Base-by-base conservation (phyloP, 805 yeast species). In the Maudiozyma barnettii region DNA sequence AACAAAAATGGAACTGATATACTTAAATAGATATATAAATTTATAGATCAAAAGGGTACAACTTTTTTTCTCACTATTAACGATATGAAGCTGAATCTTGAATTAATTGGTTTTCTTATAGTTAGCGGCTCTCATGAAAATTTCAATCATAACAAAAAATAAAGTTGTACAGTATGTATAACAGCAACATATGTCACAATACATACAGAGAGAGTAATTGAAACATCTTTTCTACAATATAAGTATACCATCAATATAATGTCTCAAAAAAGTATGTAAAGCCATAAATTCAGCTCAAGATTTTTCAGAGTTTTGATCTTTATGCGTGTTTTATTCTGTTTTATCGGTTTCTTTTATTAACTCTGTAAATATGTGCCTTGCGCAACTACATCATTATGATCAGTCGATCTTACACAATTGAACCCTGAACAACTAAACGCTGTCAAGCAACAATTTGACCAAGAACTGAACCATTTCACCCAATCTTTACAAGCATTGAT, bases 381-480 rank as follows among this genome's bases (percentile, higher is more conserved):
- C 10, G 30, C 30, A 26, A 26, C 30, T 26, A 9, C 30, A 26
- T 9, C 14, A 35, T 12, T 35, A 16, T 16, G 7, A 37, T 30
- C 49, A 74, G 79, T 85, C 51, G 93, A 89, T 56, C 71, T 88
- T 54, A 71, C 78, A 18, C 74, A 78, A 55, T 76, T 93, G 46
- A 80, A 80, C 42, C 84, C 95, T 1, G 91, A 88, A 61, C 98
- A 93, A 65, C 73, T 93, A 44, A 71, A 80, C 26, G 90, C 87
- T 54, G 79, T 93, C 64, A 84, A 93, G 56, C 82, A 81, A 54
- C 85, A 83, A 58, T 75, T 93, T 20, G 91, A 87, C 55, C 81
- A 79, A 57, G 99, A 93, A 62, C 71, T 90, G 37, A 86, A 85
- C 56, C 96, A 90, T 59, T 80, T 93, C 57, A 76, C 86, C 18